Evolutionary conservation across 805 yeast genomes (phyloP), one percentile per base, ranked within the genome.

Genomic region (Zygoascus biomembranicola): DNA sequence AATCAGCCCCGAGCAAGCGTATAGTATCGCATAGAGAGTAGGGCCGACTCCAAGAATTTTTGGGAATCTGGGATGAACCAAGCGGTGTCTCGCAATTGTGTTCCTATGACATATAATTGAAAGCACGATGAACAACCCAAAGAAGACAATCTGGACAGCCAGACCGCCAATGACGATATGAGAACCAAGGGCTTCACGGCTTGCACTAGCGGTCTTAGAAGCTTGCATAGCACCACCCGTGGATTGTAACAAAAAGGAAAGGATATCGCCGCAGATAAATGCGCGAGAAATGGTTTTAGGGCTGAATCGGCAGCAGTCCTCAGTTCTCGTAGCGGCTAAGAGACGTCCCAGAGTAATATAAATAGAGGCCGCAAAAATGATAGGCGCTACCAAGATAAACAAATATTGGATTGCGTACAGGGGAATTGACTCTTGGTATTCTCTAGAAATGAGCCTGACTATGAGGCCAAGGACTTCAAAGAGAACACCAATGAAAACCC

Each of bases 321-420:
- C 62, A 79, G 81, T 1, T 87, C 66, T 53, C 83, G 46, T 16
- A 31, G 47, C 32, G 50, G 8, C 79, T 42, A 84, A 71, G 49
- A 85, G 61, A 64, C 87, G 84, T 2, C 85, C 89, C 58, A 89
- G 69, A 49, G 83, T 73, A 61, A 77, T 84, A 68, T 89, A 89
- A 2, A 88, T 73, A 1, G 92, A 95, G 1, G 87, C 96, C 84
- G 87, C 84, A 45, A 85, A 74, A 65, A 89, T 84, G 23, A 87
- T 87, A 0, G 96, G 96, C 0, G 89, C 90, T 49, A 89, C 68
- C 0, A 92, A 85, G 50, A 87, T 69, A 61, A 82, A 75, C 49
- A 83, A 76, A 55, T 84, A 76, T 66, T 89, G 95, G 60, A 82
- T 66, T 35, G 85, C 65, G 63, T 75, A 89, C 20, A 73, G 69